Conservation (phyloP, 139 green algal genomes). For the Spirogloea muscicola region DNA sequence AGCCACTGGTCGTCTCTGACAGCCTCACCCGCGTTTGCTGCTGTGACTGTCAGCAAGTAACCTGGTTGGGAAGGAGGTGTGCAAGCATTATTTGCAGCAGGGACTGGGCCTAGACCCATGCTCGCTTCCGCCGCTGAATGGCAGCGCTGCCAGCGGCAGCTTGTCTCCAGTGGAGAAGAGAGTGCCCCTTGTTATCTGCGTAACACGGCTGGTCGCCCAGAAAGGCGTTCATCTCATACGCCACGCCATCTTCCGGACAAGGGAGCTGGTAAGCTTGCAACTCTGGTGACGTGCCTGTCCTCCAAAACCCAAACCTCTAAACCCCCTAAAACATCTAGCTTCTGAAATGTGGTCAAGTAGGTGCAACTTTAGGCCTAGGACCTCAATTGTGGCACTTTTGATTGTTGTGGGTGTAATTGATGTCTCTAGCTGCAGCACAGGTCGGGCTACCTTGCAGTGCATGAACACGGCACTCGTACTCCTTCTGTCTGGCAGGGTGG, state of each 20-base stretch:
- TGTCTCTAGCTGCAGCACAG: no score
- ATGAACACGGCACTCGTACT: background rate
- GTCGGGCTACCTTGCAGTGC: no score
- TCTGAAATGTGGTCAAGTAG: no score
- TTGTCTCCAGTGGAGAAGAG: conserved; percentile 49
- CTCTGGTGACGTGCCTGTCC: background rate
- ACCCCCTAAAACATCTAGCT: no score
- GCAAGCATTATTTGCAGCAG: conserved; percentile 72
- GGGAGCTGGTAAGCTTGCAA: conserved; percentile 39
- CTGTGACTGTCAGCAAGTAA: conserved; percentile 8
- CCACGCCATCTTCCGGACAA: conserved; percentile 64
- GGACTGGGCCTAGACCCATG: conserved; percentile 71
- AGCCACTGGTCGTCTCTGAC: no score
- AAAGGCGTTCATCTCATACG: conserved; percentile 89
- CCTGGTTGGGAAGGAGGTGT: conserved; percentile 69
- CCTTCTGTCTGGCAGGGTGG: conserved; percentile 56
- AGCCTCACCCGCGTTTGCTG: background rate
- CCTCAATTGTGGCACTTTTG: background rate
- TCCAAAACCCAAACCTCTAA: no score
- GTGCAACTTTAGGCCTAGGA: background rate
- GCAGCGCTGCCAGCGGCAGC: background rate
- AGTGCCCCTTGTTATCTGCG: conserved; percentile 81
- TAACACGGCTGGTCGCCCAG: conserved; percentile 82
- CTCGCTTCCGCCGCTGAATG: background rate
- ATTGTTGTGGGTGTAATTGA: no score